Evolutionary conservation across 2,329 filamentous ascomycete species (phyloP).

Genomic region (Scedosporium apiospermum): DNA sequence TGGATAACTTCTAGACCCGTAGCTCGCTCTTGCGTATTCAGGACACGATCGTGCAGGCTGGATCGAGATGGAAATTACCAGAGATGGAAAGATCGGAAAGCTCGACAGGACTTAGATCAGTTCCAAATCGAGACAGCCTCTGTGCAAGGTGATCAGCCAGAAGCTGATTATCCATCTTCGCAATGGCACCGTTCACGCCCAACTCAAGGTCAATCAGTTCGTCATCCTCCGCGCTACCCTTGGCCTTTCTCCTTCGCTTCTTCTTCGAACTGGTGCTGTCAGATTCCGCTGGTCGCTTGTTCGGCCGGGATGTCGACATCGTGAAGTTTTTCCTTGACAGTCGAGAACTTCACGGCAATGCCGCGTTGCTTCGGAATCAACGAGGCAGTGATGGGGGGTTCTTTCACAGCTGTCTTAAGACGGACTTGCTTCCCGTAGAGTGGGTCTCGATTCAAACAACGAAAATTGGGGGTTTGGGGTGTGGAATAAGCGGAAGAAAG

Average conservation of each 20-base stretch:
- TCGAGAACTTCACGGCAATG: neutral
- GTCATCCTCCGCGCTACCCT: constrained; percentile 41
- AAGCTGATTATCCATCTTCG: constrained; percentile 72
- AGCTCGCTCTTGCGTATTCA: neutral
- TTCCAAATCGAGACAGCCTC: constrained; percentile 66
- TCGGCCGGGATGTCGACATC: constrained; percentile 29
- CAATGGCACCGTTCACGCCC: constrained; percentile 71
- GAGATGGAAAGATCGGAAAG: constrained; percentile 73
- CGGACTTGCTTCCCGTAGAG: too few species aligned
- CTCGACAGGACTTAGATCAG: constrained; percentile 74
- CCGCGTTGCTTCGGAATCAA: neutral
- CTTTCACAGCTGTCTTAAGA: too few species aligned
- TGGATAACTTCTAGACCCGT: neutral
- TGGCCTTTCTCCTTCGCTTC: constrained; percentile 44
- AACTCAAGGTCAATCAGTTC: constrained; percentile 57
- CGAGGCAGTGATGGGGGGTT: neutral
- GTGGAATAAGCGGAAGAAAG: too few species aligned
- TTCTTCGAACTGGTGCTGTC: constrained; percentile 19
- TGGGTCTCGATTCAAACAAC: too few species aligned
- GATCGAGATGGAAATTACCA: constrained; percentile 37
- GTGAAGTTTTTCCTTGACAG: neutral
- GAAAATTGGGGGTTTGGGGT: too few species aligned
- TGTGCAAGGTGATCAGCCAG: constrained; percentile 81
- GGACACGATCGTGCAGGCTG: neutral
- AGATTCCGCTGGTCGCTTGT: constrained; percentile 47